Evolutionary conservation across 1,139 yeast species (phyloP), one percentile per base, ranked within the genome.

Genomic region (Meyerozyma athensensis): DNA sequence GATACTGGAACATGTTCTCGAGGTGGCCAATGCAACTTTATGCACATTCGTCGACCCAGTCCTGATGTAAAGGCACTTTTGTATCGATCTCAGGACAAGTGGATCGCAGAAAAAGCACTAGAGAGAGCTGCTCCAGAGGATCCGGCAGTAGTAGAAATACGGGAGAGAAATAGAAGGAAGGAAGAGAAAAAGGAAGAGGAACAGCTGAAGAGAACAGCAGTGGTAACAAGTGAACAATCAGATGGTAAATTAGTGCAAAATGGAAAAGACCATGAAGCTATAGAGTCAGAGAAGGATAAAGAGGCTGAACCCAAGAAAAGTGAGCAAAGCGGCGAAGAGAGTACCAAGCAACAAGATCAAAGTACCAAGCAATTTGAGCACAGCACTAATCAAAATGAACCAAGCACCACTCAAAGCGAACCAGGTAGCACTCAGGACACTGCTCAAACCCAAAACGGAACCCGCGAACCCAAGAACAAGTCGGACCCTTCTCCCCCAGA

Each of bases 1-100:
- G 89, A 81, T 36, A 62, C 69, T 4, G 59, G 69, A 30, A 63
- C 63, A 21, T 90, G 97, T 57, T 73, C 71, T 19, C 72, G 97
- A 54, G 92, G 89, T 1, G 87, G 83, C 22, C 74, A 74, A 50
- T 90, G 97, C 59, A 90, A 90, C 59, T 87, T 86, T 58, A 84
- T 89, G 75, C 97, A 90, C 58, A 72, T 83, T 2, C 69, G 81
- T 46, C 63, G 72, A 28, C 90, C 95, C 0, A 59, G 74, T 1
- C 53, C 56, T 10, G 63, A 54, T 14, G 52, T 82, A 23, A 59
- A 65, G 34, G 55, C 54, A 16, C 62, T 61, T 14, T 54, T 84
- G 39, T 54, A 50, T 43, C 50, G 48, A 37, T 58, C 68, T 4
- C 79, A 68, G 46, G 63, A 60, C 26, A 70, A 65, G 52, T 49